These are phyloP conservation scores for Penicillium argentinense DNA, from an alignment of 495 filamentous ascomycete species.

Conservation along the genomic window DNA sequence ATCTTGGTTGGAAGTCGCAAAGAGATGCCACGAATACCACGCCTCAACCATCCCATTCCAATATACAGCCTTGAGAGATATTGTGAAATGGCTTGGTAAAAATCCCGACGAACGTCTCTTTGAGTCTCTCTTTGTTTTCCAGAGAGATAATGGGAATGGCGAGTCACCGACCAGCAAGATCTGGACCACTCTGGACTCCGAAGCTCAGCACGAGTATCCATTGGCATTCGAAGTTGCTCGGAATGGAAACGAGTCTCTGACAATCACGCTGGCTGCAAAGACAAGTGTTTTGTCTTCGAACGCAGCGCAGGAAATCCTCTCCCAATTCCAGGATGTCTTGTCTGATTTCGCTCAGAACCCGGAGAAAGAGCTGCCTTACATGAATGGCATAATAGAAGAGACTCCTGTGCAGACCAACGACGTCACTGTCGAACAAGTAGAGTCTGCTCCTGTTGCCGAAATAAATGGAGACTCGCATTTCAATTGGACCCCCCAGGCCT, in stretches of 20 bases:
- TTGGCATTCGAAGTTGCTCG: constrained; percentile 71
- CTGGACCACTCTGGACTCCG: constrained; percentile 55
- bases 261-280: constrained; percentile 53
- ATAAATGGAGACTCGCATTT: constrained; percentile 29
- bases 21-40: constrained; percentile 37
- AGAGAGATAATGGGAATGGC: constrained; percentile 38
- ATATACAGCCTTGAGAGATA: constrained; percentile 44
- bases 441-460: not conserved
- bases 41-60: constrained; percentile 45
- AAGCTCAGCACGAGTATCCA: constrained; percentile 64
- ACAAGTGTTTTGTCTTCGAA: constrained; percentile 16
- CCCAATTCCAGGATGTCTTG: constrained; percentile 24
- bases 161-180: constrained; percentile 30
- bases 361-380: constrained; percentile 14
- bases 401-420: not conserved
- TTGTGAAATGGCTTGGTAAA: constrained; percentile 43
- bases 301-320: constrained; percentile 21
- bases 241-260: constrained; percentile 40
- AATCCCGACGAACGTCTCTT: constrained; percentile 42
- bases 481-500: constrained; percentile 53
- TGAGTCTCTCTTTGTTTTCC: constrained; percentile 61
- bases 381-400: constrained; percentile 8
- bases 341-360: constrained; percentile 24
- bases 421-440: not conserved
- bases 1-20: constrained; percentile 36